Base-by-base conservation (phyloP, 2,329 filamentous ascomycete species). In the Bipolaris sorokiniana region DNA sequence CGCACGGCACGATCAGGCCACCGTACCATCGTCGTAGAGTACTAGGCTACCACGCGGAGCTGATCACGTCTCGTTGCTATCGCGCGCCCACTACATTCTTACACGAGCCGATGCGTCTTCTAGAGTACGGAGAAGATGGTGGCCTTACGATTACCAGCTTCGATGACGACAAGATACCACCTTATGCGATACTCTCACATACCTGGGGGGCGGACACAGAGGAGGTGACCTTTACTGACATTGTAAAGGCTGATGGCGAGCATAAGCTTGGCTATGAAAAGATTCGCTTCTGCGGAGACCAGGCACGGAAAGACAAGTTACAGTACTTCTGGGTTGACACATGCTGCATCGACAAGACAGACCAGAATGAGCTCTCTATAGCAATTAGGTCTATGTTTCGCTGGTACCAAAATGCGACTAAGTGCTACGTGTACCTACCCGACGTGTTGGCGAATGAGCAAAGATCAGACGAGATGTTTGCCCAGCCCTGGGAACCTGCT, bases 121-220 rank as follows among this genome's bases (percentile, higher is more conserved):
- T 64, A 20, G 42, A 46, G 45, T 34, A 56, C 33, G 45, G 41
- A 46, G 55, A 49, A 36, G 37, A 56, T 47, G 60, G 54, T 20
- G 11, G 28, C 7, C 51, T 56, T 31, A 47, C 20, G 3, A 59
- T 61, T 16, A 48, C 41, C 31, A 23, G 41, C 15, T 53, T 50
- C 31, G 7, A 46, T 16, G 42, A 45, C 7, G 31, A 26, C 18
- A 37, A 15, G 22, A 58, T 20, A 50, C 56, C 50, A 9, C 26
- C n/a, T 10, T 56, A 56, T 26, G 47, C 47, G 69, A 75, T 58
- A 68, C 67, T 26, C 69, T 74, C 72, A 70, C 57, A 71, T 61
- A 34, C 16, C 13, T 74, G 70, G 70, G 50, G 49, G 46, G 58
- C 61, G 2, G 61, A 68, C 16, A 46, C 40, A n/a, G 68, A 70